A percentile compares a stretch with the other conserved stretches of the same genome.
Evolutionary conservation across 2,329 filamentous ascomycete species (phyloP).

Genomic region (Phaeosphaeriaceae sp.): DNA sequence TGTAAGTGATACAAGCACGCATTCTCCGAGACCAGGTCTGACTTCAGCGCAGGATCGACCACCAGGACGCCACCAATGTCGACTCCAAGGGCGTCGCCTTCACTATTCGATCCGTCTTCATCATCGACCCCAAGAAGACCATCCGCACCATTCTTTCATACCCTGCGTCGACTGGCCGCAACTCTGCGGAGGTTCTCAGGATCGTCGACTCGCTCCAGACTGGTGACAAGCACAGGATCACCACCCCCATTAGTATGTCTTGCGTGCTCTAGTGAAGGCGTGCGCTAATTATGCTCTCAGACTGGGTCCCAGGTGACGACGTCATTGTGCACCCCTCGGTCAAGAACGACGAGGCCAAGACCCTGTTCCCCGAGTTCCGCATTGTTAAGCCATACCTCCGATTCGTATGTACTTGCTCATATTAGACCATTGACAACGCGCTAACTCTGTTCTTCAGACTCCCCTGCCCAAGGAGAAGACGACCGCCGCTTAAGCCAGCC

Average conservation of each 20-base stretch:
- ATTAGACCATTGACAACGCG: not conserved
- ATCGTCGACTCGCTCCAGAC: conserved; percentile 61
- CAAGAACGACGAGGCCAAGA: conserved; percentile 65
- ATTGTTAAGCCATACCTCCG: conserved; percentile 69
- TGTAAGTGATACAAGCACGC: conserved; percentile 44
- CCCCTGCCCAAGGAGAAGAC: conserved; percentile 66
- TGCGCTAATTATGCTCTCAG: not conserved
- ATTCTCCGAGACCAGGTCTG: conserved; percentile 20
- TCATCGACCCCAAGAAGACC: conserved; percentile 70
- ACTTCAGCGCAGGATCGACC: conserved; percentile 51
- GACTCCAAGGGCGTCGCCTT: conserved; percentile 64
- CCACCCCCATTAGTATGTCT: conserved; percentile 61
- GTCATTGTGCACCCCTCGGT: conserved; percentile 68
- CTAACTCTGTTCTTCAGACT: conserved; percentile 38
- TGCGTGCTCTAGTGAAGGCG: conserved; percentile 33
- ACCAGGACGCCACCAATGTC: conserved; percentile 66
- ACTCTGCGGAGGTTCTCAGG: conserved; percentile 61
- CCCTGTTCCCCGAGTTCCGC: conserved; percentile 65
- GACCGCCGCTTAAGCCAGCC: conserved; percentile 45
- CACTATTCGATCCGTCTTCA: conserved; percentile 70
- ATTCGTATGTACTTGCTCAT: conserved; percentile 39
- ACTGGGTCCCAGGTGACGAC: conserved; percentile 66
- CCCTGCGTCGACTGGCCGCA: conserved; percentile 66
- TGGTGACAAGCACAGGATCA: conserved; percentile 66
- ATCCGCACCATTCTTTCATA: conserved; percentile 69